phyloP scores from a whole-genome alignment of 192 early-diverging fungal genomes.

The Funneliformis geosporum region DNA sequence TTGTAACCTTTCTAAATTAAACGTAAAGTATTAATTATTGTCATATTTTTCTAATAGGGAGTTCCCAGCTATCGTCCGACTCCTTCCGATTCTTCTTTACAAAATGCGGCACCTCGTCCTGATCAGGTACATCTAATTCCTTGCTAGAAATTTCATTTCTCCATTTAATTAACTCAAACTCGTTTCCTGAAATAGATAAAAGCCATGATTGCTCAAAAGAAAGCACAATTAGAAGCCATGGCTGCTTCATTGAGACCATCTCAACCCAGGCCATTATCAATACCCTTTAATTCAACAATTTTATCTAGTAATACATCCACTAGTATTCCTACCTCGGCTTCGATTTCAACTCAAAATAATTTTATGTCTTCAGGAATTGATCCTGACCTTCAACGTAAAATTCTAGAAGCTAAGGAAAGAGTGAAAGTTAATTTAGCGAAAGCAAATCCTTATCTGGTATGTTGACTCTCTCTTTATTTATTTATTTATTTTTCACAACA shows the following conservation, averaged over 20 bases:
- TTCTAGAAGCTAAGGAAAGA: slow-evolving; percentile 49
- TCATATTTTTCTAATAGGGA: background rate
- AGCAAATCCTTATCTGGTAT: slow-evolving; percentile 32
- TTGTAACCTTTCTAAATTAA: background rate
- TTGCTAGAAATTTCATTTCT: background rate
- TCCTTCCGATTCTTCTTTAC: slow-evolving; percentile 2
- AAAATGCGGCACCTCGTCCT: background rate
- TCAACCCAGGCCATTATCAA: slow-evolving; percentile 18
- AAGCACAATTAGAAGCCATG: slow-evolving; percentile 35
- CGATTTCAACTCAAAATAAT: slow-evolving; percentile 2
- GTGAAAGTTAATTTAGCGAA: slow-evolving; percentile 26
- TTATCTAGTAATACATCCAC: slow-evolving; percentile 4
- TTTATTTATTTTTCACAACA: background rate
- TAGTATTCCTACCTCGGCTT: background rate
- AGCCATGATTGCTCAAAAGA: slow-evolving; percentile 48
- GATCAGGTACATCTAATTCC: background rate
- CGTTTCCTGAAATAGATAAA: slow-evolving; percentile 39
- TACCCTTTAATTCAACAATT: background rate
- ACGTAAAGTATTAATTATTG: background rate
- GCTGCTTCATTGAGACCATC: slow-evolving; percentile 30
- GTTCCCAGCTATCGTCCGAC: slow-evolving; percentile 16
- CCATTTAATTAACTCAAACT: background rate
- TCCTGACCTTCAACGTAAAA: slow-evolving; percentile 51
- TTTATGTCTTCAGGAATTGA: background rate
- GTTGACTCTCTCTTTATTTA: too few relatives aligned